phyloP scores from a whole-genome alignment of 2,329 filamentous ascomycete species.

The Ascocoryne sarcoides region DNA sequence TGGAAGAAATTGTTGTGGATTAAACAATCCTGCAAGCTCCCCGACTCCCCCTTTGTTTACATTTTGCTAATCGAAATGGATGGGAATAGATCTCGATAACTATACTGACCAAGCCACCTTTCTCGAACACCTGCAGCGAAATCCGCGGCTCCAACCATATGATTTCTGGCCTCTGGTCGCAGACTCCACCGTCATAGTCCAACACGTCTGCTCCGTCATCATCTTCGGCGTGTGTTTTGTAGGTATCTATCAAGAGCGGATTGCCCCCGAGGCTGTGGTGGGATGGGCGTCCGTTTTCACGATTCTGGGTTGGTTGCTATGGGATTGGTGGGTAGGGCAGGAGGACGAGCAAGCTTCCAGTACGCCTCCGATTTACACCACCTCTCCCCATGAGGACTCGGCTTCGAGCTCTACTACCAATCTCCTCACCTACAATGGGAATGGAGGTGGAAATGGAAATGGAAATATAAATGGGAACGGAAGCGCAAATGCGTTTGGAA shows the following conservation, averaged over 20 bases:
- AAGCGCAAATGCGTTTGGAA: too few relatives aligned
- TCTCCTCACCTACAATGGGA: slow-evolving; percentile 14
- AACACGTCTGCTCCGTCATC: slow-evolving; percentile 89
- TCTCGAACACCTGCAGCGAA: slow-evolving; percentile 88
- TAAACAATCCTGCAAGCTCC: slow-evolving; percentile 78
- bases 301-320: slow-evolving; percentile 78
- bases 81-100: slow-evolving; percentile 85
- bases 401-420: slow-evolving; percentile 24
- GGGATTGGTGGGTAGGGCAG: slow-evolving; percentile 82
- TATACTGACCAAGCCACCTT: slow-evolving; percentile 97
- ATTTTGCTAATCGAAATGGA: neutral
- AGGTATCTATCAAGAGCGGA: slow-evolving; percentile 75
- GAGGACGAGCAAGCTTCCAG: slow-evolving; percentile 36
- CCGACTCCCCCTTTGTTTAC: slow-evolving; percentile 1
- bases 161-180: slow-evolving; percentile 97
- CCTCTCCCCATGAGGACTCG: slow-evolving; percentile 25
- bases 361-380: slow-evolving; percentile 2
- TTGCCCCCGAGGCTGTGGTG: slow-evolving; percentile 85
- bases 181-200: slow-evolving; percentile 91
- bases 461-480: too few relatives aligned
- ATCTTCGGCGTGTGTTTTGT: slow-evolving; percentile 94
- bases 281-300: slow-evolving; percentile 77
- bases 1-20: slow-evolving; percentile 99
- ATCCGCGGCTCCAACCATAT: slow-evolving; percentile 87
- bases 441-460: too few relatives aligned